Conservation (phyloP, 2,329 filamentous ascomycete species). For the Penicillium paneum region DNA sequence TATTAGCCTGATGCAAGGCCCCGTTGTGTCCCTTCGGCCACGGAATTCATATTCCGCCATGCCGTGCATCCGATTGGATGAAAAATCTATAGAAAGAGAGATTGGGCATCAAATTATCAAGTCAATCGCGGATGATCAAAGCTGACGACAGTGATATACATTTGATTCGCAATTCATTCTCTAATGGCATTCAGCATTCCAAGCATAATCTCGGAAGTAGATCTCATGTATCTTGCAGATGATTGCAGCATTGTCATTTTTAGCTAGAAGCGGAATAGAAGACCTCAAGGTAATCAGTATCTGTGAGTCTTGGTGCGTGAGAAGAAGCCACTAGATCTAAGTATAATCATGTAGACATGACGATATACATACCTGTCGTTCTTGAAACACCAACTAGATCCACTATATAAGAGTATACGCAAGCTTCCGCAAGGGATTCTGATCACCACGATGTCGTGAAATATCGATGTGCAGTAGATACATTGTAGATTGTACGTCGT, state of each 20-base stretch:
- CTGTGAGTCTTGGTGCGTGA: not conserved
- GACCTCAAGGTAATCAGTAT: not conserved
- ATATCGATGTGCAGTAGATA: not conserved
- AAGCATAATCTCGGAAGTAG: not conserved
- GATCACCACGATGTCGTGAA: not conserved
- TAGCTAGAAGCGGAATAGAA: not conserved
- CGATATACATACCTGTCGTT: not conserved
- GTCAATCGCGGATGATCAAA: not conserved
- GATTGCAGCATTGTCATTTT: not conserved
- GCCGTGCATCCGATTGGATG: conserved; percentile 6
- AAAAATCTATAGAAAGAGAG: not conserved
- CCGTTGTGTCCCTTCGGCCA: not conserved
- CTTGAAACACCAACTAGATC: not conserved
- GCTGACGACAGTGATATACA: not conserved
- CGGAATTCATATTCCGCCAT: conserved; percentile 7
- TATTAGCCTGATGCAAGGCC: not conserved
- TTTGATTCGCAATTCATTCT: conserved; percentile 2
- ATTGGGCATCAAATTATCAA: not conserved
- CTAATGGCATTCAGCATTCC: conserved; percentile 1
- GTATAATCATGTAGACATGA: not conserved
- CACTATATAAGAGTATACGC: conserved; percentile 6
- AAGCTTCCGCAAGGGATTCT: conserved; percentile 15
- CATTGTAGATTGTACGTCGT: not conserved
- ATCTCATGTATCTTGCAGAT: not conserved
- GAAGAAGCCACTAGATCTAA: not conserved